Conservation (phyloP, 345 rosid genomes). For the Acer saccharum region DNA sequence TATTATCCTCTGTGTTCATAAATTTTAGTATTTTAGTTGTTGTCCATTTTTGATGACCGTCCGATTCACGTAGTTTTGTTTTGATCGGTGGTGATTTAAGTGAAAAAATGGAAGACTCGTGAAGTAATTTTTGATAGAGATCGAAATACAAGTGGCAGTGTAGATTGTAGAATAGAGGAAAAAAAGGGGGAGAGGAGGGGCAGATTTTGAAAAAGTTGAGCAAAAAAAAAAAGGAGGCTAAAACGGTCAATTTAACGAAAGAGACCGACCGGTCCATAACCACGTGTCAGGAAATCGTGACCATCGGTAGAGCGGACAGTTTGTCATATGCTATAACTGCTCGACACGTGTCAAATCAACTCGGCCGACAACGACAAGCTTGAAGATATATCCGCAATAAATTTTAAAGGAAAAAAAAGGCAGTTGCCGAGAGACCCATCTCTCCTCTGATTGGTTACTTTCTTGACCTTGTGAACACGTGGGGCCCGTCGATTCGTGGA, state of each 20-base stretch:
- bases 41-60: not conserved
- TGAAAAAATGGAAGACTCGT: not conserved
- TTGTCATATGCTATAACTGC: conserved; percentile 13
- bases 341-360: conserved; percentile 36
- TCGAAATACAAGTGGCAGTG: not conserved
- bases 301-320: conserved; percentile 18
- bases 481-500: conserved; percentile 43
- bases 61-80: not conserved
- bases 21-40: too few species aligned
- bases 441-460: conserved; percentile 49
- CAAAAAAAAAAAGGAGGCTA: conserved; percentile 1
- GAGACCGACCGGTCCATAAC: not conserved
- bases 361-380: conserved; percentile 43
- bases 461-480: conserved; percentile 48
- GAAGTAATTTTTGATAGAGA: not conserved
- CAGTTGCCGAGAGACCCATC: conserved; percentile 34
- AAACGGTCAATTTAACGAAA: conserved; percentile 10
- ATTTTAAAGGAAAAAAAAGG: conserved; percentile 21
- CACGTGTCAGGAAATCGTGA: conserved; percentile 24
- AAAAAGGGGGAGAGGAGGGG: not conserved
- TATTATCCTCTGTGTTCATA: not conserved
- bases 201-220: not conserved
- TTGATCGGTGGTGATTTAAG: not conserved
- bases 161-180: too few species aligned
- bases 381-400: conserved; percentile 41